Evolutionary conservation across 78 protist genomes (phyloP), one percentile per base, ranked within the genome.

Genomic region (Dictyostelium capitatum): DNA sequence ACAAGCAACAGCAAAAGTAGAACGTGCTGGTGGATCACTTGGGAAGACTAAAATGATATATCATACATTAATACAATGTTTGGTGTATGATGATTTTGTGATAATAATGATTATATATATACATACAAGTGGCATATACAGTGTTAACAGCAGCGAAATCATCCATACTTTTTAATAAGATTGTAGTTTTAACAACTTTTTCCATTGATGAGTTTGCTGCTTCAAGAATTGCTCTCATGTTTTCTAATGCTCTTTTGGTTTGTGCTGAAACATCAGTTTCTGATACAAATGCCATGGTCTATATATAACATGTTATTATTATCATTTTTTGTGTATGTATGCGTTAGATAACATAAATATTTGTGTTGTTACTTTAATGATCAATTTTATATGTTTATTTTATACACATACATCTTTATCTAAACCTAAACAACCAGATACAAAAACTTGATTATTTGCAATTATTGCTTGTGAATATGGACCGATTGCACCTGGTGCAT

Each of bases 401-500:
- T 32, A 28, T 15, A 41, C 30, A 64, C 78, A 25, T 83, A 83
- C 91, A 67, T 69, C 62, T 56, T 75, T 75, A 43, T 85, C 95
- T 30, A 96, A 15, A n/a, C 97, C 97, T 15, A 97, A 48, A 69
- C 94, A 94, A 57, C 98, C 98, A 54, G 92, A 77, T 20, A 95
- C 79, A 12, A 43, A 97, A 50, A 97, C 69, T 51, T 91, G 77
- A 28, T 94, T 96, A 47, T 92, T 92, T 0, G 97, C 97, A 30
- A 69, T 90, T 23, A 90, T 77, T 0, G 95, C 97, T 74, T 96
- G 97, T 19, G 82, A 53, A 75, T 96, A 96, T 46, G 97, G 94
- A 23, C 96, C 97, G 32, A 96, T 79, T 6, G 97, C 97, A 30
- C 90, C 94, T 47, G 97, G 96, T 23, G 97, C 97, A 23, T 83